These are phyloP conservation scores for Umbelopsis vinacea DNA, from an alignment of 192 early-diverging fungal species.

Conservation along the genomic window DNA sequence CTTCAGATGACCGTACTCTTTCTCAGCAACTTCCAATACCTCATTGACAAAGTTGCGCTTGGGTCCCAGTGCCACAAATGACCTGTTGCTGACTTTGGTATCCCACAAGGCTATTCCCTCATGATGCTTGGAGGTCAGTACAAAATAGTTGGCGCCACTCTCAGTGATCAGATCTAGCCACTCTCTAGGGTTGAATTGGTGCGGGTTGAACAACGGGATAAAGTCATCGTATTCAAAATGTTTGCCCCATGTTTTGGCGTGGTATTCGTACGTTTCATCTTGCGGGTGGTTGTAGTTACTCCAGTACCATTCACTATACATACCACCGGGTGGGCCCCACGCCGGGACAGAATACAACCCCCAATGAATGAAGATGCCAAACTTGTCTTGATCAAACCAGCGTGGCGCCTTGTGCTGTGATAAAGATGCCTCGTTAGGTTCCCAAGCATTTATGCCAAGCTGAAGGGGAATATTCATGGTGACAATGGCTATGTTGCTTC, in stretches of 20 bases:
- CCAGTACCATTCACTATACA: slow-evolving; percentile 40
- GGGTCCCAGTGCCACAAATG: slow-evolving; percentile 20
- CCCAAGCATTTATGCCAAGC: neutral
- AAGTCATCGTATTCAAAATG: slow-evolving; percentile 32
- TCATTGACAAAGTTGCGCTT: slow-evolving; percentile 34
- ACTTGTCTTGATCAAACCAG: slow-evolving; percentile 30
- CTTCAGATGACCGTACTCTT: slow-evolving; percentile 26
- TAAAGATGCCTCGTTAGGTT: slow-evolving; percentile 18
- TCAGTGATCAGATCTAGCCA: slow-evolving; percentile 30
- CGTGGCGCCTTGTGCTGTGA: slow-evolving; percentile 20
- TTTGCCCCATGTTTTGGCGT: slow-evolving; percentile 16
- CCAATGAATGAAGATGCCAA: slow-evolving; percentile 41
- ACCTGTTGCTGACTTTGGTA: slow-evolving; percentile 26
- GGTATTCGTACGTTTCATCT: slow-evolving; percentile 22
- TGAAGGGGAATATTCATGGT: neutral
- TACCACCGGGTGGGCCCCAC: slow-evolving; percentile 29
- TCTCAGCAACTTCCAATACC: slow-evolving; percentile 12
- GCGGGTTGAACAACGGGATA: slow-evolving; percentile 19
- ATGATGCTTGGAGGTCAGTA: slow-evolving; percentile 36
- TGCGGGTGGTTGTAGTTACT: slow-evolving; percentile 22
- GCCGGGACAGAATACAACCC: slow-evolving; percentile 30
- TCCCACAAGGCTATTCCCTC: slow-evolving; percentile 33
- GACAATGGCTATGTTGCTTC: neutral
- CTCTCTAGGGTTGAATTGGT: slow-evolving; percentile 17
- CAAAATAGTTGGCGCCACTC: slow-evolving; percentile 31